Percentiles rank a stretch among this genome's conserved stretches.
Evolutionary conservation across 1,284 basidiomycete genomes (phyloP).

Genomic region (Lignosus rhinocerotis): DNA sequence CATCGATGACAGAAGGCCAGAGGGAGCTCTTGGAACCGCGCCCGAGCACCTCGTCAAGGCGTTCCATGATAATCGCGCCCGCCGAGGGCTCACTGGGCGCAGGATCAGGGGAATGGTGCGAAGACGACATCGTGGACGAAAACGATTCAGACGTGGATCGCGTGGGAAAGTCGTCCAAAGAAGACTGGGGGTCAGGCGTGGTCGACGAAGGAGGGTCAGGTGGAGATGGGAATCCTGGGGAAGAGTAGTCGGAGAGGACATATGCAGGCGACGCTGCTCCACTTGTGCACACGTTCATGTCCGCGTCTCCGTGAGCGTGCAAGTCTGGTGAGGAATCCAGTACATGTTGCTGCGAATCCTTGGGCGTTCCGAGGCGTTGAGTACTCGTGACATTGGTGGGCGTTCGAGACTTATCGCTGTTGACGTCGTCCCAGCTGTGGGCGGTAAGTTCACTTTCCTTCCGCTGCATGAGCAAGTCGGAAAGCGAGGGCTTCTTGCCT

Average conservation of each 20-base stretch:
- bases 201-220: constrained; percentile 60
- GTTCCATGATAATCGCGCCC: constrained; percentile 55
- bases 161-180: constrained; percentile 59
- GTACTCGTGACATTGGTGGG: constrained; percentile 47
- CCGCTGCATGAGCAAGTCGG: constrained; percentile 56
- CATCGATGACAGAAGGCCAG: constrained; percentile 71
- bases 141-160: constrained; percentile 49
- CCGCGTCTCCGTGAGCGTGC: constrained; percentile 18
- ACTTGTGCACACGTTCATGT: constrained; percentile 21
- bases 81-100: constrained; percentile 33
- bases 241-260: constrained; percentile 23
- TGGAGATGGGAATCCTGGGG: constrained; percentile 47
- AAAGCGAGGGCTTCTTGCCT: constrained; percentile 61
- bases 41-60: constrained; percentile 66
- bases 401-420: constrained; percentile 44
- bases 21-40: constrained; percentile 61
- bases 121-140: constrained; percentile 46
- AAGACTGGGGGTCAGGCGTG: constrained; percentile 73
- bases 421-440: constrained; percentile 64
- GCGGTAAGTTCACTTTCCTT: constrained; percentile 54
- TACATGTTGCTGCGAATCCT: constrained; percentile 4
- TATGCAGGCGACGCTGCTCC: constrained; percentile 24
- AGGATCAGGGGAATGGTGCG: constrained; percentile 39
- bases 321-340: constrained; percentile 7
- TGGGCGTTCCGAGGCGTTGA: constrained; percentile 34